phyloP scores from a whole-genome alignment of 2,329 filamentous ascomycete species.

The Zelopaecilomyces penicillatus region DNA sequence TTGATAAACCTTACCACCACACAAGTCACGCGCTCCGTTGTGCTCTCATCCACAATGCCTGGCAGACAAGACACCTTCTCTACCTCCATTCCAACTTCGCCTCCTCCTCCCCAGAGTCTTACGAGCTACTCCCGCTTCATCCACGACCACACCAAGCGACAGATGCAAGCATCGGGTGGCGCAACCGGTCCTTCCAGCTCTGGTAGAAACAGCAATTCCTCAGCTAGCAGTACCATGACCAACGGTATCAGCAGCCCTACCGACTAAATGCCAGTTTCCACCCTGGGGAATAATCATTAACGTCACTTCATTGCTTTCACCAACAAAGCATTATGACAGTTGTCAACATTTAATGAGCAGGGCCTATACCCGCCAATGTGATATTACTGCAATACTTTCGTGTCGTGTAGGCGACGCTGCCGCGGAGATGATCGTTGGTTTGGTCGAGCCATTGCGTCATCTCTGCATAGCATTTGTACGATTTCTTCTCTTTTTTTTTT shows the following conservation, averaged over 20 bases:
- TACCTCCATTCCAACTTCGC: constrained; percentile 27
- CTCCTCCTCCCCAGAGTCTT: constrained; percentile 37
- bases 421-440: no score
- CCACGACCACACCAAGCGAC: constrained; percentile 56
- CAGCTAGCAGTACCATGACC: constrained; percentile 13
- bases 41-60: constrained; percentile 24
- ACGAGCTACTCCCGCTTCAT: constrained; percentile 52
- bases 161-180: constrained; percentile 49
- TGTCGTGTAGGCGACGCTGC: no score
- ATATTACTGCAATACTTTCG: no score
- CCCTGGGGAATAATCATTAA: no score
- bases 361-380: no score
- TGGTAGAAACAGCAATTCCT: constrained; percentile 8
- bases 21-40: background rate
- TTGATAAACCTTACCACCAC: background rate
- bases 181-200: constrained; percentile 12
- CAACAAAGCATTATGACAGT: background rate
- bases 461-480: no score
- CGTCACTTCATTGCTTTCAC: constrained; percentile 5
- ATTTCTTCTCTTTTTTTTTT: no score
- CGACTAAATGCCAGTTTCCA: no score
- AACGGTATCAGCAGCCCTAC: constrained; percentile 19
- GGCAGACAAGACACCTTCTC: constrained; percentile 31
- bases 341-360: no score
- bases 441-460: no score